Conservation (phyloP, 257 asterid genomes). For the Nicotiana paniculata region DNA sequence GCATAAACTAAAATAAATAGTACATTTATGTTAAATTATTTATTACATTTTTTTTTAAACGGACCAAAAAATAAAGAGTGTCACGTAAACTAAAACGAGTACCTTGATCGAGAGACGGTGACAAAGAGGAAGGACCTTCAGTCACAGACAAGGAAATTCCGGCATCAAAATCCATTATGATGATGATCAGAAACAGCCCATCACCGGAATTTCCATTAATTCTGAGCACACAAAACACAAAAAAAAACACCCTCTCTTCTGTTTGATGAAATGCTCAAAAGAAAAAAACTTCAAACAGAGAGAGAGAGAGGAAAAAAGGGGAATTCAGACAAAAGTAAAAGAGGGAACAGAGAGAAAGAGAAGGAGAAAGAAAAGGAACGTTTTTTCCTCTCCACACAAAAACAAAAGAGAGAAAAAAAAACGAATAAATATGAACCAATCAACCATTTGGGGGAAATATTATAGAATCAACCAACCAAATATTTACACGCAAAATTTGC, state of each 20-base stretch:
- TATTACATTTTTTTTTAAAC: too few relatives aligned
- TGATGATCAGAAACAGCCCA: background rate
- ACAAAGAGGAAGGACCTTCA: conserved; percentile 40
- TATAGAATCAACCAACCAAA: background rate
- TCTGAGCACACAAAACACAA: background rate
- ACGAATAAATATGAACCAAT: background rate
- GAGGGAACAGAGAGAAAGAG: background rate
- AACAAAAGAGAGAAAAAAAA: background rate
- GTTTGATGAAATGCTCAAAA: background rate
- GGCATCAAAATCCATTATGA: conserved; percentile 30
- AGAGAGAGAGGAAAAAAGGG: background rate
- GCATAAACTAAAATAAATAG: too few relatives aligned
- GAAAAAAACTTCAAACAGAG: background rate
- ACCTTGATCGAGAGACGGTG: conserved; percentile 33
- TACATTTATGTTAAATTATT: too few relatives aligned
- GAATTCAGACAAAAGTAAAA: background rate
- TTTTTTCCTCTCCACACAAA: conserved; percentile 13
- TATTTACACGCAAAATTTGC: background rate
- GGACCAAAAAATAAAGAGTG: too few relatives aligned
- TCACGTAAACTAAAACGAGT: too few relatives aligned
- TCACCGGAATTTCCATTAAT: conserved; percentile 29
- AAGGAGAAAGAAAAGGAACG: background rate
- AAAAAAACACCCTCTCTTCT: background rate
- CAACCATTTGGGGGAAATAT: background rate
- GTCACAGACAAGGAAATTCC: conserved; percentile 53